Conservation (phyloP, 306 rosid genomes). For the Vigna angularis region DNA sequence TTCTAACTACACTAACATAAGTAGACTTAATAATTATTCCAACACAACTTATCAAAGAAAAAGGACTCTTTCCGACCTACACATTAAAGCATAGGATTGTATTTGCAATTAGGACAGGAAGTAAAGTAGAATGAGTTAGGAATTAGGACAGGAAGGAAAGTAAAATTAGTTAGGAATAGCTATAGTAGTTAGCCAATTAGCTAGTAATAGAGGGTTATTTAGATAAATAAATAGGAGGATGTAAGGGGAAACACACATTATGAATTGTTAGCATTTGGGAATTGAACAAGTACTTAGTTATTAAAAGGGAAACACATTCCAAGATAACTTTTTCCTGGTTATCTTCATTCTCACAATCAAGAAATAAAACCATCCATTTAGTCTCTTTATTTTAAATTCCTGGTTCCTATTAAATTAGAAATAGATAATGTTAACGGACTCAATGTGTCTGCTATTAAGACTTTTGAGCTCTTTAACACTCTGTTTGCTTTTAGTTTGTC, state of each 20-base stretch:
- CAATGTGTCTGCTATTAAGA: neutral
- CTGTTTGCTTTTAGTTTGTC: conserved; percentile 7
- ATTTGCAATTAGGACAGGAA: conserved; percentile 2
- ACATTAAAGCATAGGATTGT: neutral
- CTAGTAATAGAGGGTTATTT: neutral
- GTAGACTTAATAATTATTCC: too few species aligned
- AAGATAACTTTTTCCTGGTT: neutral
- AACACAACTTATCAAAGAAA: neutral
- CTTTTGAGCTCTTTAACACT: conserved; percentile 13
- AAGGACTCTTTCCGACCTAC: neutral
- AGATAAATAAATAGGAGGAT: neutral
- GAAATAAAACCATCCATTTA: neutral
- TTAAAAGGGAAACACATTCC: neutral
- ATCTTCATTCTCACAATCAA: neutral
- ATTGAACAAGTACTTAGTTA: conserved; percentile 4
- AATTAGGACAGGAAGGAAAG: conserved; percentile 6
- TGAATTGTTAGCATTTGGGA: conserved; percentile 5
- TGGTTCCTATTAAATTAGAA: neutral
- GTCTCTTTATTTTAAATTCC: neutral
- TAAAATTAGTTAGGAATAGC: neutral
- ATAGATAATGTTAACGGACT: conserved; percentile 12
- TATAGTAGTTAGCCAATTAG: neutral
- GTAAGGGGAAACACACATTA: neutral
- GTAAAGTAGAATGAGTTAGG: neutral
- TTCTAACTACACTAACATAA: too few species aligned